Percentiles rank a stretch among this genome's conserved stretches.
phyloP scores from a whole-genome alignment of 139 green algal species.

The Coelastrella sp. region DNA sequence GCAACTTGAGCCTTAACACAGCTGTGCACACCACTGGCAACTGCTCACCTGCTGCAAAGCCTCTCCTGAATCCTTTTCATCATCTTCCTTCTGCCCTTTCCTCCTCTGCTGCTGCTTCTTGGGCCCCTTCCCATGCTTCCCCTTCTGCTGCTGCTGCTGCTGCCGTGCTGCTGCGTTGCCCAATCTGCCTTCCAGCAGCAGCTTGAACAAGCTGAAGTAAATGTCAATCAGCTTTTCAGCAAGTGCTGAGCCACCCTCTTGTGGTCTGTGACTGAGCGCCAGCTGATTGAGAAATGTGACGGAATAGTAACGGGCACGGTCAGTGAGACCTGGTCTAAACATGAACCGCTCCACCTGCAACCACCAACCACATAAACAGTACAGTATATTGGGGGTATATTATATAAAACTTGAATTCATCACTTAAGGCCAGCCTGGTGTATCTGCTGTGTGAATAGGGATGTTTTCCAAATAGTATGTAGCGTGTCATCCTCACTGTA shows the following conservation, averaged over 20 bases:
- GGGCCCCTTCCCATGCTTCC: neutral
- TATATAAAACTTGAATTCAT: too few relatives aligned
- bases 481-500: too few relatives aligned
- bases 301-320: constrained; percentile 89
- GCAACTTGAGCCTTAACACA: too few relatives aligned
- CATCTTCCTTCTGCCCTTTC: neutral
- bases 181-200: constrained; percentile 81
- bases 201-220: constrained; percentile 93
- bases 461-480: too few relatives aligned
- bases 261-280: constrained; percentile 68
- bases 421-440: too few relatives aligned
- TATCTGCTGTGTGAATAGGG: constrained; percentile 45
- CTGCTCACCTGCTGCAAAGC: neutral
- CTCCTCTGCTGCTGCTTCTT: neutral
- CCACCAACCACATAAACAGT: neutral
- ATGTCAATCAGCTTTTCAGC: constrained; percentile 85
- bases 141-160: constrained; percentile 30
- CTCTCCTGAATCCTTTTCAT: neutral
- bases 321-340: constrained; percentile 80
- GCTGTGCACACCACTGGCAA: neutral
- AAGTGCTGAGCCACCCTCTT: constrained; percentile 72
- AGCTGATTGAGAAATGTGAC: constrained; percentile 96
- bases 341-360: constrained; percentile 83
- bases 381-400: too few relatives aligned
- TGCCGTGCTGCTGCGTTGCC: constrained; percentile 63